phyloP scores from a whole-genome alignment of 345 rosid genomes.

The Citrus hindsii region DNA sequence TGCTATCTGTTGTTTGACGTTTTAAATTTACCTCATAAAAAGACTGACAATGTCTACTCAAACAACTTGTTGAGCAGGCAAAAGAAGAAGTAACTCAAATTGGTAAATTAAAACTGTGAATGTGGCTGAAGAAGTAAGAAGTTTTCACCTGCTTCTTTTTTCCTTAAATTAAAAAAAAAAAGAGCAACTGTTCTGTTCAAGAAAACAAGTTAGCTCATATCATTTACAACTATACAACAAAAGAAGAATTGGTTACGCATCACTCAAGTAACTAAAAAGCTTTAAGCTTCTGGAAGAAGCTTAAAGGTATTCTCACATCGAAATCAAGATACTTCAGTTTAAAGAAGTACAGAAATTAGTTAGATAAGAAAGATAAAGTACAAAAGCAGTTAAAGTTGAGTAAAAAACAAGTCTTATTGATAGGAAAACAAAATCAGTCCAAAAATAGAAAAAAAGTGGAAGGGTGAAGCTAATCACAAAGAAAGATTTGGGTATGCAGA shows the following conservation, averaged over 20 bases:
- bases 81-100: conserved; percentile 1
- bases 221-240: neutral
- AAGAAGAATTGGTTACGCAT: neutral
- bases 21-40: conserved; percentile 2
- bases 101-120: neutral
- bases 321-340: neutral
- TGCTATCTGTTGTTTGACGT: conserved; percentile 60
- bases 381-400: conserved; percentile 5
- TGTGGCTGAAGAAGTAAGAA: neutral
- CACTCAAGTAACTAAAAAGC: conserved; percentile 7
- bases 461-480: conserved; percentile 22
- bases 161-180: neutral
- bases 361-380: conserved; percentile 7
- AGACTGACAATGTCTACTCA: neutral
- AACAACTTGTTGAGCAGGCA: neutral
- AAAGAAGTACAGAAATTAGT: conserved; percentile 11
- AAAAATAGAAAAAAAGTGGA: conserved; percentile 3
- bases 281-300: conserved; percentile 27
- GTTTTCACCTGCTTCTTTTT: neutral
- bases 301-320: conserved; percentile 7
- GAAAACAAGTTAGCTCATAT: neutral
- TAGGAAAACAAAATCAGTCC: conserved; percentile 18
- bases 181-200: neutral
- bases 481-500: conserved; percentile 17
- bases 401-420: conserved; percentile 17